These are phyloP conservation scores for Claviceps sp. DNA, from an alignment of 2,329 filamentous ascomycete genomes.

Conservation along the genomic window DNA sequence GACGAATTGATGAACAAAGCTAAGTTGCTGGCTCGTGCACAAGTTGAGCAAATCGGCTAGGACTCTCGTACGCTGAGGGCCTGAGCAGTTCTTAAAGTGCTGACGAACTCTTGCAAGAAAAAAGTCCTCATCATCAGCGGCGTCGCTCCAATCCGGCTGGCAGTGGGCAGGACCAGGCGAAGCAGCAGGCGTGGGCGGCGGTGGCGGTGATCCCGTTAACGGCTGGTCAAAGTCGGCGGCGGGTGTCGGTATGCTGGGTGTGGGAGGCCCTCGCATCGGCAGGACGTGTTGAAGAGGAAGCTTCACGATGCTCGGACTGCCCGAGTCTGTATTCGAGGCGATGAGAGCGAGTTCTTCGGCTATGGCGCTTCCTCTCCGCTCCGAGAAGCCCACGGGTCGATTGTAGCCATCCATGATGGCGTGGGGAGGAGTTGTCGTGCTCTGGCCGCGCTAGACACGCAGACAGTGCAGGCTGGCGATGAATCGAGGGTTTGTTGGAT, in stretches of 20 bases:
- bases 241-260: constrained; percentile 53
- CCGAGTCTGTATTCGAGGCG: constrained; percentile 28
- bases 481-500: background rate
- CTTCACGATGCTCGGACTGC: constrained; percentile 37
- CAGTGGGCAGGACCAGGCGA: constrained; percentile 49
- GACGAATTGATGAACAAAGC: constrained; percentile 93
- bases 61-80: constrained; percentile 64
- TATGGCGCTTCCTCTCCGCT: constrained; percentile 44
- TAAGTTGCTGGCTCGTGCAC: constrained; percentile 88
- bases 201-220: constrained; percentile 46
- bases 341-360: constrained; percentile 45
- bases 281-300: constrained; percentile 22
- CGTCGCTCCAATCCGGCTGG: constrained; percentile 61
- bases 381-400: constrained; percentile 45
- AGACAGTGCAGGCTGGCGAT: background rate
- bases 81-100: constrained; percentile 66
- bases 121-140: constrained; percentile 68
- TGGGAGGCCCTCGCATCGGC: constrained; percentile 44
- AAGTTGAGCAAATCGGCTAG: constrained; percentile 82
- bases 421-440: background rate
- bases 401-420: constrained; percentile 22
- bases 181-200: constrained; percentile 51
- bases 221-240: constrained; percentile 50
- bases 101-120: constrained; percentile 67
- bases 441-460: background rate